phyloP scores from a whole-genome alignment of 805 yeast species.

The Metschnikowia lochheadii region DNA sequence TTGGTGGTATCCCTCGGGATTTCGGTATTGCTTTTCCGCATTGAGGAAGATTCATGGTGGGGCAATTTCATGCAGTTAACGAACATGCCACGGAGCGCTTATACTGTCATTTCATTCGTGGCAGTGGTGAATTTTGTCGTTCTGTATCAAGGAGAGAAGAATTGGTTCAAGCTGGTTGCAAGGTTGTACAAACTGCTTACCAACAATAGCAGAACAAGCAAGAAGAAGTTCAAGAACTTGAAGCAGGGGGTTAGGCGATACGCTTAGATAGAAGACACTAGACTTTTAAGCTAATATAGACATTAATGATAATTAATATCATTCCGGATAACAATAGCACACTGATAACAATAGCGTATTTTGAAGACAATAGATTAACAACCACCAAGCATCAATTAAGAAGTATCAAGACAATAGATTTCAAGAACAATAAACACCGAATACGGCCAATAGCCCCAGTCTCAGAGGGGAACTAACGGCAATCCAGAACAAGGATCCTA shows the following conservation, averaged over 20 bases:
- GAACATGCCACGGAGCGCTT: constrained; percentile 47
- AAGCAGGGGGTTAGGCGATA: not conserved
- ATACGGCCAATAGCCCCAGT: not conserved
- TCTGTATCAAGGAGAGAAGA: constrained; percentile 44
- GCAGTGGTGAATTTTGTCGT: constrained; percentile 48
- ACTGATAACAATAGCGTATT: no score
- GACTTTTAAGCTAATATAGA: not conserved
- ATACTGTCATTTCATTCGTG: constrained; percentile 43
- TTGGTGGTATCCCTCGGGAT: constrained; percentile 45
- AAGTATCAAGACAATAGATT: no score
- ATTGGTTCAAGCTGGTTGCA: constrained; percentile 41
- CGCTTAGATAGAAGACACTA: not conserved
- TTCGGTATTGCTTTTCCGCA: constrained; percentile 52
- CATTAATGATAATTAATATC: not conserved
- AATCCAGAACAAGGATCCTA: no score
- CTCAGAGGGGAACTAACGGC: not conserved
- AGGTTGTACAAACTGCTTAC: constrained; percentile 33
- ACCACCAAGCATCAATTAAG: no score
- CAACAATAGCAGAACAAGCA: constrained; percentile 26
- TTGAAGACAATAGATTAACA: no score
- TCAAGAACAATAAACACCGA: no score
- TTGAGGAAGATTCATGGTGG: constrained; percentile 47
- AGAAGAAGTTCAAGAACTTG: constrained; percentile 29
- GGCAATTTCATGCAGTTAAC: constrained; percentile 79
- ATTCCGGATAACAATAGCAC: no score